These are phyloP conservation scores for Agaricus sinodeliciosus DNA, from an alignment of 768 basidiomycete species.

Conservation along the genomic window DNA sequence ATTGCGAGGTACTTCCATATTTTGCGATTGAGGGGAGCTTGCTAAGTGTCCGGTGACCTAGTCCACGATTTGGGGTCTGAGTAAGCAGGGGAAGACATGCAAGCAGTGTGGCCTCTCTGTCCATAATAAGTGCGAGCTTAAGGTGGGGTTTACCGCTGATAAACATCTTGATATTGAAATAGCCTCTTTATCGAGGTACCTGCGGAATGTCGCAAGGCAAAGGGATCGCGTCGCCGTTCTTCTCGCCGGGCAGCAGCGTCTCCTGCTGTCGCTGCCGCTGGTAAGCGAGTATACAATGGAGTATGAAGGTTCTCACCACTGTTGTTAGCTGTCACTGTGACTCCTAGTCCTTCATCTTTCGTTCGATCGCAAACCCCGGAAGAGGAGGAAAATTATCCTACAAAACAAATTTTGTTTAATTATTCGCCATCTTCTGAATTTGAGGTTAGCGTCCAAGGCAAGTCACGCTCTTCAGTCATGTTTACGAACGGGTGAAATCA, in stretches of 20 bases:
- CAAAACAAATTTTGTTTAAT: constrained; percentile 65
- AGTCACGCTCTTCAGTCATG: constrained; percentile 11
- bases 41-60: constrained; percentile 20
- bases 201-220: constrained; percentile 49
- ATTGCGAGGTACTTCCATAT: constrained; percentile 58
- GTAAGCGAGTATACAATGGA: constrained; percentile 13
- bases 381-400: constrained; percentile 38
- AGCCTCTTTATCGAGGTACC: constrained; percentile 45
- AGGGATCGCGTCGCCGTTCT: constrained; percentile 20
- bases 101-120: constrained; percentile 71
- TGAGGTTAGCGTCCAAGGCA: constrained; percentile 65
- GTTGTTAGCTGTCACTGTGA: constrained; percentile 13
- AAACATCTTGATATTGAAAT: not conserved
- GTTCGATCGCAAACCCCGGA: constrained; percentile 32
- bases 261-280: constrained; percentile 20
- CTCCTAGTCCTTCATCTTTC: constrained; percentile 54
- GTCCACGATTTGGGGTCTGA: constrained; percentile 84
- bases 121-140: constrained; percentile 81
- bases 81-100: constrained; percentile 84
- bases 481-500: not conserved
- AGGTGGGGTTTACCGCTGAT: constrained; percentile 38
- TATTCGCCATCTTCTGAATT: constrained; percentile 72
- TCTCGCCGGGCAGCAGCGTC: constrained; percentile 15
- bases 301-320: constrained; percentile 1
- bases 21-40: not conserved